Percentiles rank a stretch among this genome's conserved stretches.
phyloP scores from a whole-genome alignment of 225 moss, liverwort and hornwort genomes.

The Physcomitrium patens region DNA sequence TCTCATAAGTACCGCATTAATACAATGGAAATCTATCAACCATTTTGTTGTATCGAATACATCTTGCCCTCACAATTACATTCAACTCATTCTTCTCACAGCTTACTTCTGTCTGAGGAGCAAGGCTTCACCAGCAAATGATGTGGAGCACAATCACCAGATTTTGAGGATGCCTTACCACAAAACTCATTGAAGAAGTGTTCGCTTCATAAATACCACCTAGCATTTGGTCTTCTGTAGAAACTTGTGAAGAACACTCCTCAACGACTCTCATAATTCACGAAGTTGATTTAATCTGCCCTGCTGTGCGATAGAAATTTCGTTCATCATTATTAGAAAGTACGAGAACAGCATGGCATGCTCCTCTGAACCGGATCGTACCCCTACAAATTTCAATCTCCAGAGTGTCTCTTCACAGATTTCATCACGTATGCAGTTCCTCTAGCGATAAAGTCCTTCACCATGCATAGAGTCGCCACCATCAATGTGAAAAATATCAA shows the following conservation, averaged over 20 bases:
- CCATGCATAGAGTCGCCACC: not conserved
- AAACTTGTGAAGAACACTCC: not conserved
- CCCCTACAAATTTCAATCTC: constrained; percentile 51
- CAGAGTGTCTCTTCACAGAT: not conserved
- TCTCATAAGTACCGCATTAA: too few relatives aligned
- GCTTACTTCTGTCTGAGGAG: not conserved
- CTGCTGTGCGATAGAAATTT: constrained; percentile 86
- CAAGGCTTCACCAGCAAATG: not conserved
- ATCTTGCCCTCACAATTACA: too few relatives aligned
- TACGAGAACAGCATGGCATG: constrained; percentile 81
- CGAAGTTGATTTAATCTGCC: constrained; percentile 27
- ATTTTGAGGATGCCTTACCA: not conserved
- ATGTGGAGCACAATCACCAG: not conserved
- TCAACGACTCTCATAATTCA: not conserved
- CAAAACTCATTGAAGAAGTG: not conserved
- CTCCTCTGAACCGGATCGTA: constrained; percentile 85
- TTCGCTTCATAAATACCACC: not conserved
- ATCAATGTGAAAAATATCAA: not conserved
- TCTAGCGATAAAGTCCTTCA: not conserved
- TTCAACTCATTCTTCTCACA: not conserved
- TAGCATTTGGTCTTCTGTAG: not conserved
- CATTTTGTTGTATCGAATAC: too few relatives aligned
- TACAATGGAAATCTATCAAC: too few relatives aligned
- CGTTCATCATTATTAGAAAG: constrained; percentile 59
- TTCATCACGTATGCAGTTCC: not conserved